Conservation (phyloP, 2,329 filamentous ascomycete genomes). For the Trichoderma oligosporum region DNA sequence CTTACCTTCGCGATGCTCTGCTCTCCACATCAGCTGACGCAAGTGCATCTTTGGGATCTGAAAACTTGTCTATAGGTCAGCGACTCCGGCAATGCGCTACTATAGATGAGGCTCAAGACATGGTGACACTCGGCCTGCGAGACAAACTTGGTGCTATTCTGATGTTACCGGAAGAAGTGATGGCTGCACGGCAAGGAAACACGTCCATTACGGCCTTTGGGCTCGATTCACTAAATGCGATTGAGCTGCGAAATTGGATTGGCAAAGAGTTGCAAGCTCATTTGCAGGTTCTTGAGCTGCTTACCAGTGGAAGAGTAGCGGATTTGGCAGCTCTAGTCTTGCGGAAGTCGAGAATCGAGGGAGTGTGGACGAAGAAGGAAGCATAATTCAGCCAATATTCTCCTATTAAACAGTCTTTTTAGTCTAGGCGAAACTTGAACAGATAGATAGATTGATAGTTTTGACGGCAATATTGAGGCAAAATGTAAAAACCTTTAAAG, state of each 20-base stretch:
- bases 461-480: too few relatives aligned
- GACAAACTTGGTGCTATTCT: conserved; percentile 37
- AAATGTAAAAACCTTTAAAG: too few relatives aligned
- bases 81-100: conserved; percentile 19
- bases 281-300: conserved; percentile 52
- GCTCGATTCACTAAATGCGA: conserved; percentile 48
- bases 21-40: conserved; percentile 26
- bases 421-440: too few relatives aligned
- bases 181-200: conserved; percentile 22
- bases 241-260: conserved; percentile 50
- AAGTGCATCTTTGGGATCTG: conserved; percentile 7
- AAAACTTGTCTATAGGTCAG: conserved; percentile 22
- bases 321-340: conserved; percentile 27
- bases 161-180: conserved; percentile 27
- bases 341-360: conserved; percentile 27
- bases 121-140: conserved; percentile 26
- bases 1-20: conserved; percentile 42
- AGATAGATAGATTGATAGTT: too few relatives aligned
- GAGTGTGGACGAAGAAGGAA: conserved; percentile 21
- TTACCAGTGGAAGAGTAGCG: conserved; percentile 44
- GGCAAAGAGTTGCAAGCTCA: conserved; percentile 40
- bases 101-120: conserved; percentile 25
- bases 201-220: conserved; percentile 29
- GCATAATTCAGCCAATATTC: background rate
- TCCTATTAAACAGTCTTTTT: too few relatives aligned